A percentile compares a stretch with the other conserved stretches of the same genome.
Evolutionary conservation across 2,329 filamentous ascomycete genomes (phyloP).

Genomic region (Nemania diffusa): DNA sequence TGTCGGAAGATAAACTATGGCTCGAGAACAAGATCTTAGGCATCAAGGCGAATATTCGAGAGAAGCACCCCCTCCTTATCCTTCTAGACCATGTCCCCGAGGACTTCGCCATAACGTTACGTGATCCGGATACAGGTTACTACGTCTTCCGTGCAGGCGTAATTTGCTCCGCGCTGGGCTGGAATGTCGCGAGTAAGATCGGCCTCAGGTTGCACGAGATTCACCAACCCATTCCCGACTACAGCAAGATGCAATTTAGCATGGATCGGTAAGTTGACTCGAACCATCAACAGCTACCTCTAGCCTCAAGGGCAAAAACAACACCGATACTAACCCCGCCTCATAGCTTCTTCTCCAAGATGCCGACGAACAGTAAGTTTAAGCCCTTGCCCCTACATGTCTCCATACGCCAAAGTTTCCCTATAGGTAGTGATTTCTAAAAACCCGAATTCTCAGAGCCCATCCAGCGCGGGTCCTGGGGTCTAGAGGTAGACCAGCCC

Average conservation of each 20-base stretch:
- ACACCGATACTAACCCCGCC: background rate
- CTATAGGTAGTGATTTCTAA: background rate
- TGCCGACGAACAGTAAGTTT: slow-evolving; percentile 66
- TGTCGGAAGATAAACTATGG: slow-evolving; percentile 63
- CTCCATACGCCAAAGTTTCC: background rate
- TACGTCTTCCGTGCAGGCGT: slow-evolving; percentile 81
- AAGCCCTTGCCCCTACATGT: too few species aligned
- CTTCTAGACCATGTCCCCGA: slow-evolving; percentile 83
- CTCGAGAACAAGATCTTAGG: slow-evolving; percentile 77
- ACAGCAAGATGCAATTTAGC: slow-evolving; percentile 87
- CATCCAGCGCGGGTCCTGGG: slow-evolving; percentile 88
- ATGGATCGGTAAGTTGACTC: slow-evolving; percentile 75
- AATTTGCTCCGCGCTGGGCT: slow-evolving; percentile 82
- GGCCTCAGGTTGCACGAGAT: slow-evolving; percentile 76
- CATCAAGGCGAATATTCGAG: slow-evolving; percentile 68
- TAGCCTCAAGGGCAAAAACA: background rate
- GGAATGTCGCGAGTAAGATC: slow-evolving; percentile 80
- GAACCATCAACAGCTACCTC: background rate
- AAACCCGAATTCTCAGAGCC: slow-evolving; percentile 54
- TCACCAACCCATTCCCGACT: slow-evolving; percentile 80
- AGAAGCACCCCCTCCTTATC: slow-evolving; percentile 73
- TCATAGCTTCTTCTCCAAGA: slow-evolving; percentile 80
- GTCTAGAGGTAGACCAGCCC: slow-evolving; percentile 78
- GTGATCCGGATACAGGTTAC: slow-evolving; percentile 74
- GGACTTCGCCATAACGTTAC: slow-evolving; percentile 81